Evolutionary conservation across 257 asterid genomes (phyloP), one percentile per base, ranked within the genome.

Genomic region (Orobanche coerulescens): DNA sequence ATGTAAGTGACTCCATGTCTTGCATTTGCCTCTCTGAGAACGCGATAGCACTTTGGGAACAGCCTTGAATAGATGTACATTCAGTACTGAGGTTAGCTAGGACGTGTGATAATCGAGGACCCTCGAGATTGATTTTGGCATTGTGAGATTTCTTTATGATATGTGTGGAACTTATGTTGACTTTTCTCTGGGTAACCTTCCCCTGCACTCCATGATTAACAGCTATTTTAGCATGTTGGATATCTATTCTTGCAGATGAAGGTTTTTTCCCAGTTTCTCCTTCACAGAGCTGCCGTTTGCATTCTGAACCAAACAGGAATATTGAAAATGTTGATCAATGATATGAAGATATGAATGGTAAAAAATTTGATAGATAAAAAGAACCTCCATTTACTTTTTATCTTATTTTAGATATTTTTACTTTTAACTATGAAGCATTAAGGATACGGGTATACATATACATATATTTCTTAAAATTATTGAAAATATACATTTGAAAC

Each of bases 1-100:
- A 59, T 20, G 88, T 76, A 59, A 86, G 78, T 52, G 82, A 67
- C 64, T 86, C 95, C 19, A 75, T 73, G 69, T 81, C 92, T 28
- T 74, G 84, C 94, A 85, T 82, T 78, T 85, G 94, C 78, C 85
- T 74, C 76, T 67, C 84, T 57, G 94, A 80, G 75, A 85, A 85
- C 55, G 82, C 84, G 51, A 82, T 71, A 51, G 90, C 86, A 77
- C 77, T 79, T 66, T 81, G 79, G 9, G 94, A 82, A 71, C 82
- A 81, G 54, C 78, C 24, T 69, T 75, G 71, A 48, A 78, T 69
- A 39, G 94, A 82, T 56, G 80, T 69, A 58, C 82, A 75, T 16
- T 76, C 84, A 8, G 82, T 75, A 61, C 67, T 80, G 60, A 80
- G 66, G 31, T 63, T 72, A 53, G 84, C 80, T 62, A 72, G 67